These are phyloP conservation scores for Marasmius oreades DNA, from an alignment of 1,284 basidiomycete genomes.

Conservation along the genomic window DNA sequence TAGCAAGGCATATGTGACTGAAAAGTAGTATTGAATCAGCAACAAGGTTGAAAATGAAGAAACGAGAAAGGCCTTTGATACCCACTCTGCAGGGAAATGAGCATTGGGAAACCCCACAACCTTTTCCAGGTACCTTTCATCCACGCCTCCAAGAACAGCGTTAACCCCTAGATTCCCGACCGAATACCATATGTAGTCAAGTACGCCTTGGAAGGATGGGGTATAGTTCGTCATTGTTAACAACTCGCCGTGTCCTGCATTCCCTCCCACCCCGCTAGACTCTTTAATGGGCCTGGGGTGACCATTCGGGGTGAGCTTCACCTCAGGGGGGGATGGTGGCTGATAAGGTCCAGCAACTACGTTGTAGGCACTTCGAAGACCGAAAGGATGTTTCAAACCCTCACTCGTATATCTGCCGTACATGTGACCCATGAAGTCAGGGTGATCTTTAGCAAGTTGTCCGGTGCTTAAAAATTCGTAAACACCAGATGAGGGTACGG, in stretches of 20 bases:
- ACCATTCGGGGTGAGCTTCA: neutral
- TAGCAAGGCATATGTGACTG: slow-evolving; percentile 65
- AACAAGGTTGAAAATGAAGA: neutral
- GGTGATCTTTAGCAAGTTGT: slow-evolving; percentile 68
- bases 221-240: slow-evolving; percentile 89
- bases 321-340: neutral
- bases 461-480: slow-evolving; percentile 90
- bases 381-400: slow-evolving; percentile 78
- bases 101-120: slow-evolving; percentile 96
- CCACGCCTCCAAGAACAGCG: slow-evolving; percentile 86
- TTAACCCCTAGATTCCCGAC: slow-evolving; percentile 78
- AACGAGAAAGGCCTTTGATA: slow-evolving; percentile 25
- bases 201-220: slow-evolving; percentile 77
- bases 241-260: slow-evolving; percentile 36
- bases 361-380: slow-evolving; percentile 84
- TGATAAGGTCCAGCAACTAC: slow-evolving; percentile 9
- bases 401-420: slow-evolving; percentile 95
- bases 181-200: slow-evolving; percentile 96
- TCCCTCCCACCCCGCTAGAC: neutral
- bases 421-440: slow-evolving; percentile 89
- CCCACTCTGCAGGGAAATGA: slow-evolving; percentile 94
- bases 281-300: neutral
- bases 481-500: slow-evolving; percentile 82
- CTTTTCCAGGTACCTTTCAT: slow-evolving; percentile 83
- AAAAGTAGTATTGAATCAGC: slow-evolving; percentile 14